Evolutionary conservation across 2,329 filamentous ascomycete species (phyloP), one percentile per base, ranked within the genome.

Genomic region (Meredithiella fracta): DNA sequence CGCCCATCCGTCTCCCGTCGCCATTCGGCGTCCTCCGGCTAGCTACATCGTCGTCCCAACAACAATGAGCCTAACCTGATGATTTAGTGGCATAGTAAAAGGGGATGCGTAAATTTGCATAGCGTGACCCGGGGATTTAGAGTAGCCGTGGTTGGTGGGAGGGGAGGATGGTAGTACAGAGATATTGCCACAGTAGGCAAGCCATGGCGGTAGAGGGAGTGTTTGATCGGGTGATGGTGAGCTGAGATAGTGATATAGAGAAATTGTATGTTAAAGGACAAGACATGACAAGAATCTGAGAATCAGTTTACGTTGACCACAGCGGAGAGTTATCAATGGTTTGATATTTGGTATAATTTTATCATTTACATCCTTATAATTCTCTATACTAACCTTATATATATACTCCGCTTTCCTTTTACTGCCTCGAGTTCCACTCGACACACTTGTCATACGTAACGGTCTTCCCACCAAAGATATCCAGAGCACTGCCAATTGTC

Each of bases 401-500:
- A 26, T 47, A n/a, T n/a, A n/a, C n/a, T n/a, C n/a, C n/a, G n/a
- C n/a, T n/a, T n/a, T n/a, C n/a, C n/a, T n/a, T n/a, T 54, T 56
- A 50, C 54, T 64, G 62, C 63, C 78, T 73, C 58, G 66, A 70
- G 66, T 97, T 97, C 92, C 92, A 98, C 62, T 74, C 72, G 37
- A 95, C 82, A 67, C 91, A 97, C 57, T 96, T 90, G 34, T 85
- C 83, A 65, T 97, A 89, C 60, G 78, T 87, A 55, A 96, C 88
- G 1, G 87, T 86, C 17, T 74, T 80, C 1, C 92, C 92, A 7
- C 92, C 92, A 67, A 98, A 98, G 61, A 95, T 89, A 70, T 98
- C 92, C 63, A 98, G 70, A 1, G 92, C 92, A 67, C 92, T 97
- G 11, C 92, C 92, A 65, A 97, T 97, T 0, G 92, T 98, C 63